Evolutionary conservation across 192 early-diverging fungal genomes (phyloP), one percentile per base, ranked within the genome.

Genomic region (Coemansia sp.): DNA sequence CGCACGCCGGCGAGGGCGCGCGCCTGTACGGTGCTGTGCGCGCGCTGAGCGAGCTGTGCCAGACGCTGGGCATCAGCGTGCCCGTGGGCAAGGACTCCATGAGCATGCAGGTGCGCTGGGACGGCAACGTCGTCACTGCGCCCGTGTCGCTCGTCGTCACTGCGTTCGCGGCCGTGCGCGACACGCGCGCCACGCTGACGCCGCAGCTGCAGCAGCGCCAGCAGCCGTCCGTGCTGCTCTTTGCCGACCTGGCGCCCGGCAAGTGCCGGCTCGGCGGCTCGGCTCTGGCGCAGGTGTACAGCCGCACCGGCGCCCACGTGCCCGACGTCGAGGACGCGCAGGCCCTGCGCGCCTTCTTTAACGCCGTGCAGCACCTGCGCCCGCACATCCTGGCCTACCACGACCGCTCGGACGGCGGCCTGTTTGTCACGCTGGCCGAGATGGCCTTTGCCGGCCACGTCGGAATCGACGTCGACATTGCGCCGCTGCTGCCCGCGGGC

Each of bases 21-120:
- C 85, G 88, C 44, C 74, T 99, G 32, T 99, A 98, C 65, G 87
- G 89, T 40, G 97, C 93, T 27, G 97, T 98, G 7, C 72, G 90
- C 59, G 93, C 96, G 28, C 85, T 99, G 55, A 95, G 96, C 38
- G 93, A 93, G 43, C 73, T 99, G 51, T 98, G 97, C 78, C 94
- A 92, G 42, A 83, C 84, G 43, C 82, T 99, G 35, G 95, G 95
- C 21, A 83, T 99, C 62, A 88, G 91, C 43, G 91, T 99, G 56
- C 97, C 97, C 6, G 97, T 99, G 18, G 97, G 97, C 54, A 99
- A 99, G 84, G 97, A 99, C 81, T 98, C 95, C 8, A 95, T 98
- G 95, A 94, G 92, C 35, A 99, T 99, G 97, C 94, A 95, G 82
- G 91, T 95, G 81, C 88, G 88, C 62, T 60, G 62, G n/a, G 61